Conservation (phyloP, 2,329 filamentous ascomycete species). For the Ophiostoma montium region DNA sequence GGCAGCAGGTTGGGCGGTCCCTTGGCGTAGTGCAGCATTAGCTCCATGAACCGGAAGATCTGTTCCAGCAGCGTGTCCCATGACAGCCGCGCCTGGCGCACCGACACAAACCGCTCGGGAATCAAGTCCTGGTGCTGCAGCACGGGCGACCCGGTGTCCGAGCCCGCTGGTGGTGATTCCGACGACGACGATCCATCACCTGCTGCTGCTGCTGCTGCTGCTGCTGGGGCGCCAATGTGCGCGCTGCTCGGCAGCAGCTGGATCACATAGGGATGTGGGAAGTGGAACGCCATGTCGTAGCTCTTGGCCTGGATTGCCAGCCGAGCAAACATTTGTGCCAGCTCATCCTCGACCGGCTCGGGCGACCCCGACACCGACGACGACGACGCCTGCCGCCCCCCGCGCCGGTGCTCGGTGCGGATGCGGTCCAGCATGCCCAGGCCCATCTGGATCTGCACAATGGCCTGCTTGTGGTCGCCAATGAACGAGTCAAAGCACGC, state of each 20-base stretch:
- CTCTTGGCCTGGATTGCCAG: constrained; percentile 52
- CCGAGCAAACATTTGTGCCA: constrained; percentile 49
- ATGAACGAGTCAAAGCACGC: constrained; percentile 57
- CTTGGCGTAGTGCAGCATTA: constrained; percentile 32
- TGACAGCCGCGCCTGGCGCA: constrained; percentile 40
- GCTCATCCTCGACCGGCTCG: constrained; percentile 41
- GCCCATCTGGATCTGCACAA: constrained; percentile 45
- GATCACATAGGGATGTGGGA: constrained; percentile 47
- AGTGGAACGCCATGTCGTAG: constrained; percentile 55
- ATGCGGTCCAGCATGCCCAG: constrained; percentile 39
- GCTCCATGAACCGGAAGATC: constrained; percentile 45
- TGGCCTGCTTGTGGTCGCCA: constrained; percentile 47
- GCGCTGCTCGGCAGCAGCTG: constrained; percentile 26
- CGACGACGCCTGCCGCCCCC: too few relatives aligned
- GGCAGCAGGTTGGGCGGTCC: constrained; percentile 40
- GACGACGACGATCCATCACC: too few relatives aligned
- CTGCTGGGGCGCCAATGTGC: constrained; percentile 9
- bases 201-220: constrained; percentile 23
- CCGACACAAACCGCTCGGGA: constrained; percentile 31
- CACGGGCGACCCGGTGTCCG: constrained; percentile 29
- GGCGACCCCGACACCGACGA: constrained; percentile 3
- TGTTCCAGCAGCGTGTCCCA: constrained; percentile 43
- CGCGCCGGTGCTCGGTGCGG: constrained; percentile 28
- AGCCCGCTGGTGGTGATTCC: constrained; percentile 14
- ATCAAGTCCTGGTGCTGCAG: constrained; percentile 25